phyloP scores from a whole-genome alignment of 139 green algal genomes.

The Limnomonas spitsbergensis region DNA sequence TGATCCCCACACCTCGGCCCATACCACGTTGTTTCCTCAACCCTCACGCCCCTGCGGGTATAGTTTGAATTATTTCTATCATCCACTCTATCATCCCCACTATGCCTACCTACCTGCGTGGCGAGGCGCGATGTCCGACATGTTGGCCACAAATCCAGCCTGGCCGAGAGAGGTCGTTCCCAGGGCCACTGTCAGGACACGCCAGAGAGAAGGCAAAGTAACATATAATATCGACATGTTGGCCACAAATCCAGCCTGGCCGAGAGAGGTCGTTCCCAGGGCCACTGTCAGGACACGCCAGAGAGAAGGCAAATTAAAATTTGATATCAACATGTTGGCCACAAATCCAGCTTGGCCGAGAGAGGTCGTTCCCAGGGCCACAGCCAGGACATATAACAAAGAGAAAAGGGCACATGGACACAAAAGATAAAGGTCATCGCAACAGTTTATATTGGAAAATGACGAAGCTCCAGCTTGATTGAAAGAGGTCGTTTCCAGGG shows the following conservation, averaged over 20 bases:
- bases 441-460: too few relatives aligned
- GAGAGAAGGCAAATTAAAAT: background rate
- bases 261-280: slow-evolving; percentile 75
- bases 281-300: slow-evolving; percentile 77
- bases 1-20: too few relatives aligned
- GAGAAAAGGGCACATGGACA: background rate
- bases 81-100: too few relatives aligned
- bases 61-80: too few relatives aligned
- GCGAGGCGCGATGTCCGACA: slow-evolving; percentile 80
- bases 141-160: slow-evolving; percentile 84
- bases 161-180: slow-evolving; percentile 76
- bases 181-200: slow-evolving; percentile 75
- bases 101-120: slow-evolving; percentile 45
- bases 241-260: slow-evolving; percentile 77
- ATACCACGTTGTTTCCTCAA: too few relatives aligned
- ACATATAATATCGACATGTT: slow-evolving; percentile 63
- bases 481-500: slow-evolving; percentile 76
- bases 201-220: background rate
- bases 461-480: slow-evolving; percentile 77
- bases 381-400: slow-evolving; percentile 63
- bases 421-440: slow-evolving; percentile 67
- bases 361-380: slow-evolving; percentile 74
- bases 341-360: slow-evolving; percentile 80
- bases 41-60: too few relatives aligned
- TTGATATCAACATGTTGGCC: slow-evolving; percentile 68